Conservation (phyloP, 2,329 filamentous ascomycete species). For the Zymoseptoria ardabiliae region DNA sequence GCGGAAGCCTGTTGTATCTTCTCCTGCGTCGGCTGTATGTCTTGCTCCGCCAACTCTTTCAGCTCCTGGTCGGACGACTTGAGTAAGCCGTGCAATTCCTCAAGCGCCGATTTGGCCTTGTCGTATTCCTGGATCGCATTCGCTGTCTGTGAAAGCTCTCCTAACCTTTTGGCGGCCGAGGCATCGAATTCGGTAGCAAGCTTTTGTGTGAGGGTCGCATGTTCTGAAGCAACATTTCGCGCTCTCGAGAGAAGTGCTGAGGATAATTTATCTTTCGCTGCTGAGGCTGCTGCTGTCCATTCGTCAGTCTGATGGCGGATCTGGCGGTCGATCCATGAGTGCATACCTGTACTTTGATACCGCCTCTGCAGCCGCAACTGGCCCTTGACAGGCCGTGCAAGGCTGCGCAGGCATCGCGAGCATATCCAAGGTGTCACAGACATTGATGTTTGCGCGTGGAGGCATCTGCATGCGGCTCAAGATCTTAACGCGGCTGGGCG, state of each 20-base stretch:
- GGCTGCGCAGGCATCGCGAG: conserved; percentile 7
- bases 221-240: conserved; percentile 48
- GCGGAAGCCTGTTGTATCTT: conserved; percentile 57
- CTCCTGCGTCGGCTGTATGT: conserved; percentile 60
- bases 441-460: conserved; percentile 3
- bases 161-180: conserved; percentile 49
- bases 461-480: neutral
- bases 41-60: conserved; percentile 54
- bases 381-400: conserved; percentile 2
- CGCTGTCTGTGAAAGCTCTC: conserved; percentile 47
- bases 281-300: conserved; percentile 1
- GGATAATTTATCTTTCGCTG: conserved; percentile 36
- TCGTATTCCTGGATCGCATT: conserved; percentile 51
- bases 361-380: conserved; percentile 9
- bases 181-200: conserved; percentile 50
- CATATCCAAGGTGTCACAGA: conserved; percentile 8
- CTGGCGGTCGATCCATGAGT: neutral
- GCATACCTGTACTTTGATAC: conserved; percentile 14
- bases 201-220: conserved; percentile 45
- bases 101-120: conserved; percentile 49
- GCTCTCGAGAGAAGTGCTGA: conserved; percentile 50
- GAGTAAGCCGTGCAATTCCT: conserved; percentile 70
- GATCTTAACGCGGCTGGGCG: neutral
- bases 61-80: conserved; percentile 50
- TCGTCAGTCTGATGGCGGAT: neutral